phyloP scores from a whole-genome alignment of 129 eudicot species.

The Chrysanthemum makinoi region DNA sequence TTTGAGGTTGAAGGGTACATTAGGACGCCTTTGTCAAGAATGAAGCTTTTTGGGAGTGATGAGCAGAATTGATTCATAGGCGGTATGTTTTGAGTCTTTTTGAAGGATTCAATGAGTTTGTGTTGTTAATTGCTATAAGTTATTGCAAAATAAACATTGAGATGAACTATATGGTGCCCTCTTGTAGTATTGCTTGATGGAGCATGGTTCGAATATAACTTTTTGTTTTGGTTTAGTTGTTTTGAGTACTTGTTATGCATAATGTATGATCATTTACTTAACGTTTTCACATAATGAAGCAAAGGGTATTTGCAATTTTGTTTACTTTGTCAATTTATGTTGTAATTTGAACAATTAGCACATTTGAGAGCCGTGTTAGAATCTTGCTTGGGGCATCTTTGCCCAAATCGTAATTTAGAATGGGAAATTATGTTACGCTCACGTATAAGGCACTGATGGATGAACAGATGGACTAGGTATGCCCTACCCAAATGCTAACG shows the following conservation, averaged over 20 bases:
- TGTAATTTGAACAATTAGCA: too few species aligned
- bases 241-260: neutral
- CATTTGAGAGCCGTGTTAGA: too few species aligned
- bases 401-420: too few species aligned
- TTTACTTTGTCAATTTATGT: too few species aligned
- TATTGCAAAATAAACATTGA: slow-evolving; percentile 19
- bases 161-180: slow-evolving; percentile 20
- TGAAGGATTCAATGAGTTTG: slow-evolving; percentile 18
- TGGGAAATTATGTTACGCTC: too few species aligned
- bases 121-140: slow-evolving; percentile 20
- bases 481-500: too few species aligned
- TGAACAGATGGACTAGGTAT: too few species aligned
- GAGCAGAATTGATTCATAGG: slow-evolving; percentile 28
- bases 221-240: slow-evolving; percentile 2
- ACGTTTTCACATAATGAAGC: neutral
- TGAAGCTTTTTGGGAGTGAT: slow-evolving; percentile 60
- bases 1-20: slow-evolving; percentile 68
- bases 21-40: slow-evolving; percentile 63
- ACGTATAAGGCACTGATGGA: too few species aligned
- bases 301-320: neutral
- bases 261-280: neutral
- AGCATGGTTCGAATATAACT: neutral
- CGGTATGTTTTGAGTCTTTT: slow-evolving; percentile 31
- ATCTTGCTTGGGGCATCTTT: too few species aligned
- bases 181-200: neutral